Evolutionary conservation across 352 stramenopile genomes (phyloP).

Genomic region (Stephanocyclus meneghinianus): DNA sequence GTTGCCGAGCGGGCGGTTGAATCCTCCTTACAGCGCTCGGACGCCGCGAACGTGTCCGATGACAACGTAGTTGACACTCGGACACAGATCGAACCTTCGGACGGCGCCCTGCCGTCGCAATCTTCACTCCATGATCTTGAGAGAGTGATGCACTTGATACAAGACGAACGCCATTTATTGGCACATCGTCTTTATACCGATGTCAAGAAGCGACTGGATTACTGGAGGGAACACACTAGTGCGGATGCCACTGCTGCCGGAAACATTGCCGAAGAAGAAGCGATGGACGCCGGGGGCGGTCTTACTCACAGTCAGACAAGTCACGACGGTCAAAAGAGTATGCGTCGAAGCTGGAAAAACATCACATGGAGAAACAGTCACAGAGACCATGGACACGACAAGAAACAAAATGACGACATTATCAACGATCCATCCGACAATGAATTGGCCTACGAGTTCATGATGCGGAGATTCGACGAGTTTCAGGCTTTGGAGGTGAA

Average conservation of each 20-base stretch:
- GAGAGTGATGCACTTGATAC: conserved; percentile 18
- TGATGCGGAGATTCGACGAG: conserved; percentile 5
- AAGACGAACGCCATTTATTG: conserved; percentile 39
- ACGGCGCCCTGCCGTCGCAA: conserved; percentile 15
- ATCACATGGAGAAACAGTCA: not conserved
- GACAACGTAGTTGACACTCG: not conserved
- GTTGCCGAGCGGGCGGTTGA: too few relatives aligned
- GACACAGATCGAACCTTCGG: not conserved
- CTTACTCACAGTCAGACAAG: not conserved
- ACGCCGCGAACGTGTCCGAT: not conserved
- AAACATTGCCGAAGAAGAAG: not conserved
- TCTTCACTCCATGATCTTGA: conserved; percentile 21
- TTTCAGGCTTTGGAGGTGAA: conserved; percentile 34
- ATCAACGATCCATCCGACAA: not conserved
- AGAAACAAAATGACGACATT: not conserved
- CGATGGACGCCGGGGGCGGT: too few relatives aligned
- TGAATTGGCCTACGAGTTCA: conserved; percentile 10
- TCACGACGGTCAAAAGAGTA: not conserved
- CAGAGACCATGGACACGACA: not conserved
- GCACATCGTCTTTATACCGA: conserved; percentile 26
- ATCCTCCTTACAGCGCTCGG: too few relatives aligned
- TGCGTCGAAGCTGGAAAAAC: not conserved
- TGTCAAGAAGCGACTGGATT: conserved; percentile 14
- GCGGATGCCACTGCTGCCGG: too few relatives aligned
- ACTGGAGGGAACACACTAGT: not conserved